Evolutionary conservation across 1,139 yeast genomes (phyloP).

Genomic region (Kodamaea sp.): DNA sequence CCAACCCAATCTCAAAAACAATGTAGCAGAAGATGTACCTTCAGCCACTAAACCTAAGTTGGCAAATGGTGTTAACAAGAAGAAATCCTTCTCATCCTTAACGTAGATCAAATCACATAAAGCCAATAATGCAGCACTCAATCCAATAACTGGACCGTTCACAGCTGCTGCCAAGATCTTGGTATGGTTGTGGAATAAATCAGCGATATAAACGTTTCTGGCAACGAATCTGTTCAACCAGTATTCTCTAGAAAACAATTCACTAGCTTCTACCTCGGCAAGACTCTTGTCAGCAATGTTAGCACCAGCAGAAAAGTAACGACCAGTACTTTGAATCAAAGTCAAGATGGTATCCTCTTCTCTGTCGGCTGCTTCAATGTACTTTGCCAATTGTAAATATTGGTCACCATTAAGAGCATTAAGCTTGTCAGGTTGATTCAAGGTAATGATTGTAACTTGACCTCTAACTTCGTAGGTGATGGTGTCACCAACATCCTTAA

Average conservation of each 20-base stretch:
- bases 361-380: slow-evolving; percentile 64
- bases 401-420: slow-evolving; percentile 73
- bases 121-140: slow-evolving; percentile 71
- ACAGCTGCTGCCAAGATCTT: slow-evolving; percentile 75
- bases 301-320: slow-evolving; percentile 86
- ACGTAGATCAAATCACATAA: slow-evolving; percentile 78
- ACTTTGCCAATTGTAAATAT: slow-evolving; percentile 61
- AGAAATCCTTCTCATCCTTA: slow-evolving; percentile 56
- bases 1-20: slow-evolving; percentile 71
- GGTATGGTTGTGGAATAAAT: slow-evolving; percentile 67
- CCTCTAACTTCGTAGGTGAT: slow-evolving; percentile 51
- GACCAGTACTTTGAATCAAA: slow-evolving; percentile 69
- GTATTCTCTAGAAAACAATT: slow-evolving; percentile 46
- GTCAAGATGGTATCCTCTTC: slow-evolving; percentile 69
- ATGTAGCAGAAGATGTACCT: slow-evolving; percentile 73
- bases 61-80: slow-evolving; percentile 73
- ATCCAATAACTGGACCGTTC: slow-evolving; percentile 88
- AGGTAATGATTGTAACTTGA: slow-evolving; percentile 62
- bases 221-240: slow-evolving; percentile 66
- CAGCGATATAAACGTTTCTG: slow-evolving; percentile 69
- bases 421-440: slow-evolving; percentile 60
- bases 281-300: slow-evolving; percentile 48
- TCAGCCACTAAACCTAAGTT: slow-evolving; percentile 84
- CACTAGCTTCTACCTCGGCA: slow-evolving; percentile 22
- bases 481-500: slow-evolving; percentile 10